phyloP scores from a whole-genome alignment of 2,329 filamentous ascomycete genomes.

The Apiospora aurea region DNA sequence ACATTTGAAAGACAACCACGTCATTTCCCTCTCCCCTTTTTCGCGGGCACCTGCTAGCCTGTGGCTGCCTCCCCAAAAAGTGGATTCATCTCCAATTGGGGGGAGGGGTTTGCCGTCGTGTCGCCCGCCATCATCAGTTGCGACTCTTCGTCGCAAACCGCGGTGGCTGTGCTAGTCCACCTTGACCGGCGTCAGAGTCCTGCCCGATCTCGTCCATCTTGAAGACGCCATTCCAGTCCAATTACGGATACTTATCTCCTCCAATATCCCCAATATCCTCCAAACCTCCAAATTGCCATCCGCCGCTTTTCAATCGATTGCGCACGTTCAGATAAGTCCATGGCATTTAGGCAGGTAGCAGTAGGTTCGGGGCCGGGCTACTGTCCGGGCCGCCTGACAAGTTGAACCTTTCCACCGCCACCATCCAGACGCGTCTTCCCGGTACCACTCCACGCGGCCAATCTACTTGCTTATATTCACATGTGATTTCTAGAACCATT shows the following conservation, averaged over 20 bases:
- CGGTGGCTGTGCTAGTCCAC: slow-evolving; percentile 1
- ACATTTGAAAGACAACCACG: slow-evolving; percentile 17
- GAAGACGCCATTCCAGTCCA: background rate
- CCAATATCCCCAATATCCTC: background rate
- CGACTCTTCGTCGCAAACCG: background rate
- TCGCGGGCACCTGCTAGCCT: background rate
- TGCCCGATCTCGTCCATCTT: background rate
- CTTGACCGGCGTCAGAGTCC: background rate
- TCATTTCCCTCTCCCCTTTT: background rate
- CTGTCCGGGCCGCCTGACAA: slow-evolving; percentile 1
- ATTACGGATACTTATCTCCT: background rate
- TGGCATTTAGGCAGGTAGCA: background rate
- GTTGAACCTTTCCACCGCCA: slow-evolving; percentile 9
- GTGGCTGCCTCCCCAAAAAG: slow-evolving; percentile 7
- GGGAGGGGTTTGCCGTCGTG: background rate
- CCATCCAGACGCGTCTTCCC: slow-evolving; percentile 1
- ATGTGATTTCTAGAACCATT: slow-evolving; percentile 15
- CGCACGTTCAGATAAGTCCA: background rate
- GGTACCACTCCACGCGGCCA: slow-evolving; percentile 14
- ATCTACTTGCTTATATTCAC: background rate
- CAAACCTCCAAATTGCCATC: background rate
- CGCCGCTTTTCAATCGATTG: background rate
- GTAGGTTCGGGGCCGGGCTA: background rate
- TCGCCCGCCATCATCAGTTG: background rate
- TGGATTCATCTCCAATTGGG: background rate